phyloP scores from a whole-genome alignment of 1,284 basidiomycete genomes.

The Irpex sp. region DNA sequence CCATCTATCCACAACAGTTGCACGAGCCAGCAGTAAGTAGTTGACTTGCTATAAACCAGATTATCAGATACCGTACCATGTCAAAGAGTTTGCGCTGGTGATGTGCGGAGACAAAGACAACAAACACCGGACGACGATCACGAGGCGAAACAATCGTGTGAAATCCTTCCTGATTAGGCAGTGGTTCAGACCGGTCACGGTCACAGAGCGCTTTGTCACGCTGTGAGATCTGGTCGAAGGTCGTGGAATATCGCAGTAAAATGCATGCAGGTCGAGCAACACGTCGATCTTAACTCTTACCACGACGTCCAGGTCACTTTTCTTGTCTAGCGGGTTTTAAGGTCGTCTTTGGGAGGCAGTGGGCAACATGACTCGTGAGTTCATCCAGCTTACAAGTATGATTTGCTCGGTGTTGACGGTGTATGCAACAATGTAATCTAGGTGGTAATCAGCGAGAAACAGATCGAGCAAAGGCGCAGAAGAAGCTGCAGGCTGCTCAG shows the following conservation, averaged over 20 bases:
- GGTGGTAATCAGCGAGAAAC: constrained; percentile 79
- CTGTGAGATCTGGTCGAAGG: background rate
- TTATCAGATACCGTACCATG: background rate
- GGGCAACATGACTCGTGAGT: background rate
- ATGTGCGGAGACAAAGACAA: background rate
- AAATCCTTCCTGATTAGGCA: background rate
- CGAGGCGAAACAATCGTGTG: background rate
- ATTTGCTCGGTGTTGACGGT: background rate
- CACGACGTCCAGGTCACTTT: background rate
- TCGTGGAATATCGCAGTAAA: background rate
- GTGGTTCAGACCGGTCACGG: background rate
- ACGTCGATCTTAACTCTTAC: background rate
- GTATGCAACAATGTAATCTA: constrained; percentile 24
- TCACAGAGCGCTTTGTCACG: background rate
- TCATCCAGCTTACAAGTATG: background rate
- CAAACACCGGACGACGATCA: background rate
- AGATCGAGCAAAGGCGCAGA: constrained; percentile 70
- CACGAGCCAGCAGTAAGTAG: background rate
- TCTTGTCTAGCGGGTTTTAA: background rate
- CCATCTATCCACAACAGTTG: background rate
- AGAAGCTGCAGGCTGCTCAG: constrained; percentile 50
- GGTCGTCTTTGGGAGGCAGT: background rate
- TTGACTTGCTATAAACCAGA: background rate
- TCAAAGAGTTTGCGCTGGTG: background rate
- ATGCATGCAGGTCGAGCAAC: background rate